Percentiles rank a stretch among this genome's conserved stretches.
Conservation (phyloP, 2,329 filamentous ascomycete genomes). For the Colletotrichum lindemuthianum region DNA sequence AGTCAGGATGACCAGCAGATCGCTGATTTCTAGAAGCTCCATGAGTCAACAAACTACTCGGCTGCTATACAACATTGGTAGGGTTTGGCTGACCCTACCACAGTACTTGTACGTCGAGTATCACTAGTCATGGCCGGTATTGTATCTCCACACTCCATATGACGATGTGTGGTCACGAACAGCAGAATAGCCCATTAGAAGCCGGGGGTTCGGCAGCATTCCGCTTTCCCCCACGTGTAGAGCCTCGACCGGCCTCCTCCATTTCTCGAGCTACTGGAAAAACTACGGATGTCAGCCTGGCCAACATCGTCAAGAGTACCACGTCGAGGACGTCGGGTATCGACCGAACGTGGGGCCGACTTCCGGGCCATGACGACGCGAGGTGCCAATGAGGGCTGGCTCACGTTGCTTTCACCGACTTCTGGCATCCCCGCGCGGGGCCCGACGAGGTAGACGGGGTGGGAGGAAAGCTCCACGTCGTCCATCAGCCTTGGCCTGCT, state of each 20-base stretch:
- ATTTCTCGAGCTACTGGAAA: constrained; percentile 12
- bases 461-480: constrained; percentile 5
- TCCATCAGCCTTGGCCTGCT: not conserved
- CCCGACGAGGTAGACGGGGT: not conserved
- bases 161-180: constrained; percentile 5
- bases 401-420: constrained; percentile 19
- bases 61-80: too few species aligned
- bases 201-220: constrained; percentile 17
- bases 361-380: constrained; percentile 19
- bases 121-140: constrained; percentile 26
- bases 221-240: constrained; percentile 12
- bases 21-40: not conserved
- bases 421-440: constrained; percentile 10
- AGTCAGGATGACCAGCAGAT: not conserved
- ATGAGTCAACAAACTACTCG: constrained; percentile 16
- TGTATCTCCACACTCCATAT: constrained; percentile 17
- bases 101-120: not conserved
- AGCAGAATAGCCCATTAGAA: not conserved
- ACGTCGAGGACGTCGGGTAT: not conserved
- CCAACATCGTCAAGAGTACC: constrained; percentile 4
- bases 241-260: constrained; percentile 5
- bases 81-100: too few species aligned
- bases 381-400: constrained; percentile 6
- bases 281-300: constrained; percentile 6
- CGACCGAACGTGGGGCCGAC: constrained; percentile 25